phyloP scores from a whole-genome alignment of 768 basidiomycete genomes.

The Trametes cubensis region DNA sequence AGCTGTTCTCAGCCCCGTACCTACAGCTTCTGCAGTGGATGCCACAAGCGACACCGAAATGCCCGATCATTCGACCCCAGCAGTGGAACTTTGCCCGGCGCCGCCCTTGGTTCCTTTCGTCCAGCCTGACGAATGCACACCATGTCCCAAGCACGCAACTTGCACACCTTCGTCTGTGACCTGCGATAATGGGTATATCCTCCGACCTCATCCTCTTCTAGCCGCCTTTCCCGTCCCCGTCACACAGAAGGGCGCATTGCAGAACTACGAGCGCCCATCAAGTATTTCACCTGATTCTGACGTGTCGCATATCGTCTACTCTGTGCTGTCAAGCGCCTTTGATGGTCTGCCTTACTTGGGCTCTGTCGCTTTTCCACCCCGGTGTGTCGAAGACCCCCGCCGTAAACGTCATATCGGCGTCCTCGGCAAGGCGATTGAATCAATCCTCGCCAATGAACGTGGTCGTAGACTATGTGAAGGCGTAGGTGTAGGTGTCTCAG shows the following conservation, averaged over 20 bases:
- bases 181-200: conserved; percentile 70
- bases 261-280: conserved; percentile 13
- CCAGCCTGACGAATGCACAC: conserved; percentile 66
- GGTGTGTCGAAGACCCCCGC: conserved; percentile 76
- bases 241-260: conserved; percentile 33
- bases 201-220: conserved; percentile 54
- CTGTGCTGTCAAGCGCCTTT: conserved; percentile 33
- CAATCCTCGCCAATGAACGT: conserved; percentile 60
- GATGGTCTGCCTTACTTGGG: conserved; percentile 79
- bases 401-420: conserved; percentile 73
- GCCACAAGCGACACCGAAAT: neutral
- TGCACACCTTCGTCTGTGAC: conserved; percentile 65
- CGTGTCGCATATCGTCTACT: conserved; percentile 25
- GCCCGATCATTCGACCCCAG: conserved; percentile 32
- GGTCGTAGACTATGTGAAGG: conserved; percentile 68
- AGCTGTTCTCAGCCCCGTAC: conserved; percentile 19
- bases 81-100: conserved; percentile 49
- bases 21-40: conserved; percentile 11
- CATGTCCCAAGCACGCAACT: conserved; percentile 56
- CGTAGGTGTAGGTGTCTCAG: conserved; percentile 35
- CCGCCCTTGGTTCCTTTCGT: conserved; percentile 57
- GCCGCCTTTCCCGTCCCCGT: conserved; percentile 48
- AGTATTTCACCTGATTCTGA: conserved; percentile 2
- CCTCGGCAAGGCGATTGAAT: conserved; percentile 74
- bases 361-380: conserved; percentile 74